phyloP scores from a whole-genome alignment of 495 filamentous ascomycete species.

The Penicillium dipodomyicola region DNA sequence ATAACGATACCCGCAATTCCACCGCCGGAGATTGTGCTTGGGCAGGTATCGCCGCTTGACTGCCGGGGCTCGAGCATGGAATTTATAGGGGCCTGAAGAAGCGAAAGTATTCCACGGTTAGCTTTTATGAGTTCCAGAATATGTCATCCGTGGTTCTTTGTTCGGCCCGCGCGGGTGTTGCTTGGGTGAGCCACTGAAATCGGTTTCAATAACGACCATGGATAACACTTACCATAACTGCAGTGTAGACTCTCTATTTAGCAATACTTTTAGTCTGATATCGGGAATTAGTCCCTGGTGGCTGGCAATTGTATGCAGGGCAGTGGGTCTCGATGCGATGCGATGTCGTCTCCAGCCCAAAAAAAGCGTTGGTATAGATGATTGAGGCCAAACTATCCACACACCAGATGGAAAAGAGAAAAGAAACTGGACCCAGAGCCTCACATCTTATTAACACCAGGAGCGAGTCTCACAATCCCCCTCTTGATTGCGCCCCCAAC shows the following conservation, averaged over 20 bases:
- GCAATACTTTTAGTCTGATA: neutral
- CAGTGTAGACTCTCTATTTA: neutral
- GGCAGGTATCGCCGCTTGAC: slow-evolving; percentile 26
- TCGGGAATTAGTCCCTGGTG: slow-evolving; percentile 3
- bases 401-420: neutral
- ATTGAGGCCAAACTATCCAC: slow-evolving; percentile 1
- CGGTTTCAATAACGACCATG: neutral
- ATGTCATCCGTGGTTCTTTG: slow-evolving; percentile 7
- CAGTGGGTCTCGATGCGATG: slow-evolving; percentile 9
- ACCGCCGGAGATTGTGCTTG: slow-evolving; percentile 49
- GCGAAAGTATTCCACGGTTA: neutral
- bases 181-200: slow-evolving; percentile 1
- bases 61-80: slow-evolving; percentile 25
- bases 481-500: slow-evolving; percentile 8
- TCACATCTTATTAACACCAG: slow-evolving; percentile 9
- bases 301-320: slow-evolving; percentile 8
- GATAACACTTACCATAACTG: slow-evolving; percentile 6
- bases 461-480: neutral
- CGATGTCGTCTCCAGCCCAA: neutral
- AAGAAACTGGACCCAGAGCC: slow-evolving; percentile 2
- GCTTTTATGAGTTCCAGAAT: slow-evolving; percentile 1
- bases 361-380: neutral
- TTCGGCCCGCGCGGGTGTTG: slow-evolving; percentile 2
- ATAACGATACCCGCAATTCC: slow-evolving; percentile 61
- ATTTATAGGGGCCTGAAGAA: slow-evolving; percentile 20